A percentile compares a stretch with the other conserved stretches of the same genome.
phyloP scores from a whole-genome alignment of 2,329 filamentous ascomycete genomes.

The Bipolaris bicolor region DNA sequence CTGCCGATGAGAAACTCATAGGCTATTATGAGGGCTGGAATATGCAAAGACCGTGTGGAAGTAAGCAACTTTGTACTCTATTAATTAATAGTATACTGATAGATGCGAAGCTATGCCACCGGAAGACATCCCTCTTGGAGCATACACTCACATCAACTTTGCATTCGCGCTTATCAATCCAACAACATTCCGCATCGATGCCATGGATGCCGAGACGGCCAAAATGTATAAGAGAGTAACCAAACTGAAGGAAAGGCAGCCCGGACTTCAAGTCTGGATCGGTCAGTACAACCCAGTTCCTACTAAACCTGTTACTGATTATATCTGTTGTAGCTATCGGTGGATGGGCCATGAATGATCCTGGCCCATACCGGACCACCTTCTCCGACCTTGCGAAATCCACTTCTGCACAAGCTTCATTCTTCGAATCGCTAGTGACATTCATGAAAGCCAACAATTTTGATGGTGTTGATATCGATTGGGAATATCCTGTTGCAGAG shows the following conservation, averaged over 20 bases:
- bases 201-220: not conserved
- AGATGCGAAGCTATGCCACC: no score
- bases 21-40: conserved; percentile 24
- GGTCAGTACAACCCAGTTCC: no score
- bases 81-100: no score
- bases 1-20: not conserved
- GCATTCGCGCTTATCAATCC: conserved; percentile 19
- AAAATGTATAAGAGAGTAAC: conserved; percentile 2
- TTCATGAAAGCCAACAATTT: conserved; percentile 53
- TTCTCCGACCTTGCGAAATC: conserved; percentile 30
- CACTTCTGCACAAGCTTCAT: conserved; percentile 26
- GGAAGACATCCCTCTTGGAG: conserved; percentile 10
- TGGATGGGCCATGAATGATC: conserved; percentile 52
- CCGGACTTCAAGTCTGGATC: conserved; percentile 44
- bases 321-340: conserved; percentile 38
- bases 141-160: conserved; percentile 17
- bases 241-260: conserved; percentile 38
- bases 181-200: conserved; percentile 10
- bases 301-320: no score
- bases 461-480: conserved; percentile 56
- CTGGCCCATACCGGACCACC: conserved; percentile 27
- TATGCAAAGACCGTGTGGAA: not conserved
- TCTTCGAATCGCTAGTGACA: conserved; percentile 43
- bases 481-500: conserved; percentile 25
- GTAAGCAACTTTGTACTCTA: not conserved